Evolutionary conservation across 192 early-diverging fungal genomes (phyloP), one percentile per base, ranked within the genome.

Genomic region (Podila verticillata): DNA sequence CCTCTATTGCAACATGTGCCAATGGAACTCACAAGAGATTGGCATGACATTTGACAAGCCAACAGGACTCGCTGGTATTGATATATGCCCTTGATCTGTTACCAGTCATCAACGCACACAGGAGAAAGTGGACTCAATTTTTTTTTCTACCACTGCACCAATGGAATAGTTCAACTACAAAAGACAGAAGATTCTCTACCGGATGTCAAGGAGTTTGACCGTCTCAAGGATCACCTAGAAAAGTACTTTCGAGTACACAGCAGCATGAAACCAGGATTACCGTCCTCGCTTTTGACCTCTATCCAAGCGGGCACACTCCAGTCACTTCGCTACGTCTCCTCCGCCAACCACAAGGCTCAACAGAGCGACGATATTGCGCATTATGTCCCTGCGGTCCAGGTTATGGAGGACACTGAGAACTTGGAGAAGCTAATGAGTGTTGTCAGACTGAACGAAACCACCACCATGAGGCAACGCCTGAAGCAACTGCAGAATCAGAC

Each of bases 11-110:
- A 86, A 93, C 8, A 87, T 95, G 17, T 99, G 98, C 75, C 89
- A 90, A 34, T 99, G 98, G 98, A 92, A 94, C 74, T 99, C 98
- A 32, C 89, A 92, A 57, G 94, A 95, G 57, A 93, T 96, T 70
- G 92, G 90, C n/a, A 88, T 96, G 88, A 89, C 91, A 35, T 99
- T 99, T 89, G 96, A 96, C 68, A 92, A 95, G 62, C 91, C 96
- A 3, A 98, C 96, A 7, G 96, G 98, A 20, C 88, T 98, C 35
- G 93, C 95, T 17, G 80, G 93, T 93, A 89, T 48, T 12, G 17
- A 75, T 67, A 26, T 20, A 61, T 30, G 61, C 36, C 36, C 68
- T 39, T n/a, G n/a, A 10, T 67, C 56, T 39, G 36, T 0, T 39
- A 7, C 2, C 36, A 39, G 36, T 39, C 36, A 12, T 12, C 36